Evolutionary conservation across 768 basidiomycete genomes (phyloP), one percentile per base, ranked within the genome.

Genomic region (Russula dissimulans): DNA sequence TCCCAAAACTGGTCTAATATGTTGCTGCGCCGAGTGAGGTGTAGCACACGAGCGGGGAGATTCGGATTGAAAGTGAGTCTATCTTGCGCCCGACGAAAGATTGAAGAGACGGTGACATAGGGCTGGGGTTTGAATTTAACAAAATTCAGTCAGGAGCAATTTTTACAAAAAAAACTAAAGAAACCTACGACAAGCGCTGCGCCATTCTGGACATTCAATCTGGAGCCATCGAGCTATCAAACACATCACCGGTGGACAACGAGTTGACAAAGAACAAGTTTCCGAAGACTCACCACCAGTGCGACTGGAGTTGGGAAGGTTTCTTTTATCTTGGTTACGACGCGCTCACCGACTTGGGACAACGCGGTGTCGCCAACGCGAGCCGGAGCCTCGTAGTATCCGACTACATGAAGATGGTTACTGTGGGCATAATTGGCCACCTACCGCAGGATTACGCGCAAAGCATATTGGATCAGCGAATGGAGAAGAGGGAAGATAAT

Each of bases 371-470:
- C 85, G 39, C 84, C 81, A 43, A 86, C 47, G 47, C 80, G 75
- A 65, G 86, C 85, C 49, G 79, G 83, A 2, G 86, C 88, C 68
- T 90, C 86, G 67, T 90, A 90, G 66, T 87, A 89, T 1, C 86
- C 87, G 4, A 89, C 86, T 1, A 90, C 68, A 51, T 72, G 73
- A 57, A 85, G 68, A 5, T 75, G 75, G 42, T 73, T 69, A n/a
- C 79, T 76, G 38, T 78, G 78, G 7, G 87, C 86, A 61, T 87
- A 76, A 63, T 79, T 77, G 48, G 69, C 74, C 41, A 82, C 86
- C 87, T 89, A 69, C 57, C 32, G 34, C 1, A 36, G 10, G 7
- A 36, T 36, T 36, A 36, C 34, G 34, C 34, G 10, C 34, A 36
- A 7, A 36, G 34, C 34, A 36, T 5, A 36, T 26, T 36, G 34